Evolutionary conservation across 2,329 filamentous ascomycete species (phyloP).

Genomic region (Dothiorella sarmentorum): DNA sequence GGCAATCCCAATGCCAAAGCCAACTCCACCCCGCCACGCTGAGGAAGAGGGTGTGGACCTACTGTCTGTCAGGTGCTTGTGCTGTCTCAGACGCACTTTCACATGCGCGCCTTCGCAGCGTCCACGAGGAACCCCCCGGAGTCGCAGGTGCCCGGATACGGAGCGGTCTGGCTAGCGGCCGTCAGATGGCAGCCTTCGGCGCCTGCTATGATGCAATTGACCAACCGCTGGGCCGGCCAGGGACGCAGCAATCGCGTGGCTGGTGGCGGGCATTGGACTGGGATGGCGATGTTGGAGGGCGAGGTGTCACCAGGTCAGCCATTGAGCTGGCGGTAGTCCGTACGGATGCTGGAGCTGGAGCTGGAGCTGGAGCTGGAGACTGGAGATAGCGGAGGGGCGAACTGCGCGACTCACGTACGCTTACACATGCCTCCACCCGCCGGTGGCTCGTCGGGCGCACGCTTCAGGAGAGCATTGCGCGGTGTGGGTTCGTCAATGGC

Average conservation of each 20-base stretch:
- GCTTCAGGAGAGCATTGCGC: slow-evolving; percentile 1
- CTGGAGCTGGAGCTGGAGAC: background rate
- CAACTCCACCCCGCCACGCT: too few relatives aligned
- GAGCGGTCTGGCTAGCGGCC: slow-evolving; percentile 15
- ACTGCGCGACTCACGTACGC: background rate
- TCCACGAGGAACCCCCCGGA: slow-evolving; percentile 13
- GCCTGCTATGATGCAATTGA: slow-evolving; percentile 12
- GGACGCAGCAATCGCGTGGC: slow-evolving; percentile 9
- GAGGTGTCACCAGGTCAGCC: slow-evolving; percentile 13
- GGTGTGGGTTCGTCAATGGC: slow-evolving; percentile 15
- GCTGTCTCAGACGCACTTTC: slow-evolving; percentile 16
- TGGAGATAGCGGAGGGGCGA: slow-evolving; percentile 10
- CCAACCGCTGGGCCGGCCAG: background rate
- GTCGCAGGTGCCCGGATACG: background rate
- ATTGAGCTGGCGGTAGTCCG: background rate
- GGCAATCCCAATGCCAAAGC: background rate
- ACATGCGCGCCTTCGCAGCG: slow-evolving; percentile 8
- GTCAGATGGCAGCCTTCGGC: slow-evolving; percentile 15
- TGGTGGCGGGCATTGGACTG: background rate
- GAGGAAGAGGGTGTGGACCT: slow-evolving; percentile 10
- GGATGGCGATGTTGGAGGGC: slow-evolving; percentile 1
- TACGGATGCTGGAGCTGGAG: too few relatives aligned
- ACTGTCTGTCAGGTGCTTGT: slow-evolving; percentile 14
- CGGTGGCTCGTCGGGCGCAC: slow-evolving; percentile 7
- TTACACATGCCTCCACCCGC: background rate